phyloP scores from a whole-genome alignment of 495 filamentous ascomycete genomes.

The Opeltia flavorubescens region DNA sequence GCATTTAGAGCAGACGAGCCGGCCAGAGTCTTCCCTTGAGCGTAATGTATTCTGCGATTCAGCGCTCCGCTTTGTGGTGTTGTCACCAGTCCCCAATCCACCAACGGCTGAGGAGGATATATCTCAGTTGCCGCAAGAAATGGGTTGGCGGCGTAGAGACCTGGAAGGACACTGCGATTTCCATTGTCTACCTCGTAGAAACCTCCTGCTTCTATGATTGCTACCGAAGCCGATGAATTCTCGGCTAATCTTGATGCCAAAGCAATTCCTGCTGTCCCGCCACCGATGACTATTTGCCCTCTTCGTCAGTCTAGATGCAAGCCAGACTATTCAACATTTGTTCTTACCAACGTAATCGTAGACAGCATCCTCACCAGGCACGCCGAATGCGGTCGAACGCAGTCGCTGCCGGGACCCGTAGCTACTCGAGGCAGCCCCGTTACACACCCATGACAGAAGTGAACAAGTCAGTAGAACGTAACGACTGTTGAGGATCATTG shows the following conservation, averaged over 20 bases:
- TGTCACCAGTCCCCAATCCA: slow-evolving; percentile 2
- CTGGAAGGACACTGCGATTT: slow-evolving; percentile 27
- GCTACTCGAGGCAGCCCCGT: too few species aligned
- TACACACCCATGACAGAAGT: too few species aligned
- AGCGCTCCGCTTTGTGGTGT: not conserved
- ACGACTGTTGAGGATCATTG: too few species aligned
- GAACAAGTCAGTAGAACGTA: too few species aligned
- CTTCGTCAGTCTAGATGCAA: not conserved
- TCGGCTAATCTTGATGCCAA: slow-evolving; percentile 25
- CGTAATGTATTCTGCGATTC: slow-evolving; percentile 6
- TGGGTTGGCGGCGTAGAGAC: slow-evolving; percentile 8
- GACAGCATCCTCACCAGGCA: not conserved
- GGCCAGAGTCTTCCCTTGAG: slow-evolving; percentile 13
- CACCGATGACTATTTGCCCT: slow-evolving; percentile 16
- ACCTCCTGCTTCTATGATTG: slow-evolving; percentile 41
- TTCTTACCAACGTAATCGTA: not conserved
- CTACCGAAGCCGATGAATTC: slow-evolving; percentile 19
- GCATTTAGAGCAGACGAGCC: slow-evolving; percentile 10
- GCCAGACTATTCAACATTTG: not conserved
- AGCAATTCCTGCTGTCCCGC: slow-evolving; percentile 24
- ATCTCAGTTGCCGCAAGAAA: not conserved
- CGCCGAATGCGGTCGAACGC: too few species aligned
- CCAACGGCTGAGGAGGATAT: slow-evolving; percentile 10
- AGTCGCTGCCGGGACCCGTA: too few species aligned
- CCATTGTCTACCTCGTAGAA: slow-evolving; percentile 35